A percentile compares a stretch with the other conserved stretches of the same genome.
These are phyloP conservation scores for Termitomyces sp. DNA, from an alignment of 768 basidiomycete species.

Conservation along the genomic window DNA sequence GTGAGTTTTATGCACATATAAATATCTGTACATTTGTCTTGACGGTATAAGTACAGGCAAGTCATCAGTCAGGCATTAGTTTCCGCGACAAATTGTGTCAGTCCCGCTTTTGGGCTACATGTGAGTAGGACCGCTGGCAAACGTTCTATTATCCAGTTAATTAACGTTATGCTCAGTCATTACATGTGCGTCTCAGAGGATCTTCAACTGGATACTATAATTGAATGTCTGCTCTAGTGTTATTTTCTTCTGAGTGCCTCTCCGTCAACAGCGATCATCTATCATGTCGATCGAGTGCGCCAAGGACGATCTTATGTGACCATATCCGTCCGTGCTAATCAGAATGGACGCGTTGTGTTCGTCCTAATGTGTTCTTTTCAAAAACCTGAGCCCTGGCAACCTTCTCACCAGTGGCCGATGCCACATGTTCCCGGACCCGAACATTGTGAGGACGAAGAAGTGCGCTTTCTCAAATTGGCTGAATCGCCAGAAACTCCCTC, in stretches of 20 bases:
- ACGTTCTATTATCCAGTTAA: background rate
- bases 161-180: conserved; percentile 40
- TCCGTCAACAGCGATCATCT: conserved; percentile 68
- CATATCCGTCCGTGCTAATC: conserved; percentile 56
- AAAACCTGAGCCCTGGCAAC: conserved; percentile 73
- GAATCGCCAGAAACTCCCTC: conserved; percentile 30
- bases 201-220: background rate
- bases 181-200: conserved; percentile 51
- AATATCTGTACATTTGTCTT: background rate
- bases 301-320: conserved; percentile 75
- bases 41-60: conserved; percentile 40
- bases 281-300: conserved; percentile 72
- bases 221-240: conserved; percentile 41
- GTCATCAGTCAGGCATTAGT: conserved; percentile 87
- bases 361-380: conserved; percentile 83
- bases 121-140: conserved; percentile 41
- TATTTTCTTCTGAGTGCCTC: conserved; percentile 81
- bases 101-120: conserved; percentile 62
- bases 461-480: conserved; percentile 26
- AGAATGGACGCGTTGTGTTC: conserved; percentile 45
- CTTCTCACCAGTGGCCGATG: conserved; percentile 62
- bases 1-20: conserved; percentile 20
- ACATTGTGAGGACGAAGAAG: conserved; percentile 59
- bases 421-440: conserved; percentile 59
- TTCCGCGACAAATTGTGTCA: conserved; percentile 73